phyloP scores from a whole-genome alignment of 192 early-diverging fungal species.

The Phycomyces nitens region DNA sequence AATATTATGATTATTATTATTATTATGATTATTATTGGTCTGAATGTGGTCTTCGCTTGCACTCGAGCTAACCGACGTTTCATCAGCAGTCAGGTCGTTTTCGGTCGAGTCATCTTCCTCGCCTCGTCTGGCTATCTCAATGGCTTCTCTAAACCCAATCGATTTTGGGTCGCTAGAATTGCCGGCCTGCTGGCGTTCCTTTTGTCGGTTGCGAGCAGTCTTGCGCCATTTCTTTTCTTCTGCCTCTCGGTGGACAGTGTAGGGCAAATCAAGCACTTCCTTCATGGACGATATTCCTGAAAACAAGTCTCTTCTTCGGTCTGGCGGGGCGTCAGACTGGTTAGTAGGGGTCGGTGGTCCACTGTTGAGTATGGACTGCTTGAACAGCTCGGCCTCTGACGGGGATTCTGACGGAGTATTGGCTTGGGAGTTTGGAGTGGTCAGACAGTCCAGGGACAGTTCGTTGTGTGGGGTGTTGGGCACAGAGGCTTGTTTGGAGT shows the following conservation, averaged over 20 bases:
- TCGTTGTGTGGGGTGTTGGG: too few relatives aligned
- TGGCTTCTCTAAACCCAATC: neutral
- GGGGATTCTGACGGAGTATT: too few relatives aligned
- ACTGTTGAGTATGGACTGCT: too few relatives aligned
- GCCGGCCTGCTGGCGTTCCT: neutral
- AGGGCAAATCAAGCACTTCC: conserved; percentile 71
- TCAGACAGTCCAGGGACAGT: too few relatives aligned
- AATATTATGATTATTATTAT: too few relatives aligned
- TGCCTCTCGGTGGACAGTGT: conserved; percentile 69
- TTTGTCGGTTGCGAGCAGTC: neutral
- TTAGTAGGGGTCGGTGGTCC: too few relatives aligned
- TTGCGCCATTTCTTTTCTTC: conserved; percentile 45
- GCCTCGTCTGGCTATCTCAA: conserved; percentile 16
- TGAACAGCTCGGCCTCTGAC: too few relatives aligned
- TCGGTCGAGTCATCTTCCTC: neutral
- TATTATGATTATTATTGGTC: too few relatives aligned
- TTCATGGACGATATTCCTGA: conserved; percentile 49
- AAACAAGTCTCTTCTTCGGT: conserved; percentile 5
- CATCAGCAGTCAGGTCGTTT: conserved; percentile 6
- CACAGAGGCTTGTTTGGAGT: too few relatives aligned
- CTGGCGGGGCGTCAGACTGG: too few relatives aligned
- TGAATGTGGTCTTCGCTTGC: too few relatives aligned
- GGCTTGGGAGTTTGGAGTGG: too few relatives aligned
- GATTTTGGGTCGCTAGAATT: neutral
- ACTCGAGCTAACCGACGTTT: neutral